These are phyloP conservation scores for Tetrahymena malaccensis DNA, from an alignment of 73 alveolate species.

Conservation along the genomic window DNA sequence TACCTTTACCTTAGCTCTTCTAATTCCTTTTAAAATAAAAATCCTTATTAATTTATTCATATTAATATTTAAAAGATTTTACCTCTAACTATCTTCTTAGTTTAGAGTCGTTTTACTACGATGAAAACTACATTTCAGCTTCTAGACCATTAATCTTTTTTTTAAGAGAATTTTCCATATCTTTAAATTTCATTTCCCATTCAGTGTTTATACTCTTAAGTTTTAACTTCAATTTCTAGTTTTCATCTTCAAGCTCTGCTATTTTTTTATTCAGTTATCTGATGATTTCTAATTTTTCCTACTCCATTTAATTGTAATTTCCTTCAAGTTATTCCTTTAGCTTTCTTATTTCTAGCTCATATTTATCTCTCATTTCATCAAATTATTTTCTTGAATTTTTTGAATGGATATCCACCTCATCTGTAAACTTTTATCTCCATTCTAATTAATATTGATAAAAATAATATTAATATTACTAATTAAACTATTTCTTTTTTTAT, in stretches of 20 bases:
- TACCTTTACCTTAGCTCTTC: not conserved
- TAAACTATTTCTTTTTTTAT: not conserved
- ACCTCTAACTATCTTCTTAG: not conserved
- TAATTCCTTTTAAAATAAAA: not conserved
- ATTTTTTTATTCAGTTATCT: not conserved
- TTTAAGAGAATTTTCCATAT: not conserved
- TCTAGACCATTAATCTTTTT: not conserved
- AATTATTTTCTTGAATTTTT: not conserved
- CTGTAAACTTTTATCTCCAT: not conserved
- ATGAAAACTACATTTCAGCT: not conserved
- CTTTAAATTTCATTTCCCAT: not conserved
- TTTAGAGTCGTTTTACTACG: not conserved
- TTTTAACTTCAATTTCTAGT: not conserved
- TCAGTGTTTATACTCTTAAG: not conserved
- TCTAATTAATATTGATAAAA: not conserved
- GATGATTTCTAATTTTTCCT: not conserved
- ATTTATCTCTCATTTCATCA: not conserved
- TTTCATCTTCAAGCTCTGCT: not conserved
- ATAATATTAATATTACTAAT: not conserved
- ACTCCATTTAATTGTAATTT: not conserved
- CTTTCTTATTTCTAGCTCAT: not conserved
- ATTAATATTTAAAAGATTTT: not conserved
- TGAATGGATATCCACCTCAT: not conserved
- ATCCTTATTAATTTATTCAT: not conserved
- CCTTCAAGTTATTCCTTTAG: not conserved